Percentiles rank a stretch among this genome's conserved stretches.
Evolutionary conservation across 148 eudicot genomes (phyloP).

Genomic region (Rhododendron ferrugineum): DNA sequence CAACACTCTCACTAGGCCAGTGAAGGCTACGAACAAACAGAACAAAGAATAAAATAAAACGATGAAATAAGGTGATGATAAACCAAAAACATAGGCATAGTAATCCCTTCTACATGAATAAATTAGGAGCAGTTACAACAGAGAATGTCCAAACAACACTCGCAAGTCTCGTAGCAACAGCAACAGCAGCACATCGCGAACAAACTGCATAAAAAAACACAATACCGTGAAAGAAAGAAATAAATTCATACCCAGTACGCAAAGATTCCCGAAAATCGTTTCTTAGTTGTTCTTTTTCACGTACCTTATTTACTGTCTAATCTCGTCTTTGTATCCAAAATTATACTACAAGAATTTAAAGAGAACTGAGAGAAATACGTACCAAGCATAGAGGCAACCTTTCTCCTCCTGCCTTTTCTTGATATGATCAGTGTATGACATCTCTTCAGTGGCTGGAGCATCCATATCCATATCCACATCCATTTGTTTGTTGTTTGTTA

Average conservation of each 20-base stretch:
- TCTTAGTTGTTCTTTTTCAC: background rate
- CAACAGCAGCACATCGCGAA: conserved; percentile 29
- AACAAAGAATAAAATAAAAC: background rate
- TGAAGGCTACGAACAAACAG: background rate
- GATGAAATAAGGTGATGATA: background rate
- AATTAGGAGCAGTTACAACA: conserved; percentile 19
- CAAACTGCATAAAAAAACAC: conserved; percentile 20
- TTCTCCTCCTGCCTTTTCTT: conserved; percentile 36
- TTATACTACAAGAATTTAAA: background rate
- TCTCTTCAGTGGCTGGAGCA: conserved; percentile 12
- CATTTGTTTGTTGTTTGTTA: background rate
- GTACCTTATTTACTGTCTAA: background rate
- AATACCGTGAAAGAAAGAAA: background rate
- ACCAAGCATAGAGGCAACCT: conserved; percentile 63
- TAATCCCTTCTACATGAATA: background rate
- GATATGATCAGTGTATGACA: conserved; percentile 40
- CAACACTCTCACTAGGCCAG: background rate
- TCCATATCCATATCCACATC: background rate
- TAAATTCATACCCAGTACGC: background rate
- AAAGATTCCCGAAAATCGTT: background rate
- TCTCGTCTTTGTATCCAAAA: background rate
- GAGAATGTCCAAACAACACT: conserved; percentile 30
- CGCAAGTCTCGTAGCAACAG: conserved; percentile 37
- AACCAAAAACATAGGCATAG: background rate
- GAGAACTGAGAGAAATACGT: conserved; percentile 1